These are phyloP conservation scores for Nyctanthes arbortristis DNA, from an alignment of 257 asterid species.

Conservation along the genomic window DNA sequence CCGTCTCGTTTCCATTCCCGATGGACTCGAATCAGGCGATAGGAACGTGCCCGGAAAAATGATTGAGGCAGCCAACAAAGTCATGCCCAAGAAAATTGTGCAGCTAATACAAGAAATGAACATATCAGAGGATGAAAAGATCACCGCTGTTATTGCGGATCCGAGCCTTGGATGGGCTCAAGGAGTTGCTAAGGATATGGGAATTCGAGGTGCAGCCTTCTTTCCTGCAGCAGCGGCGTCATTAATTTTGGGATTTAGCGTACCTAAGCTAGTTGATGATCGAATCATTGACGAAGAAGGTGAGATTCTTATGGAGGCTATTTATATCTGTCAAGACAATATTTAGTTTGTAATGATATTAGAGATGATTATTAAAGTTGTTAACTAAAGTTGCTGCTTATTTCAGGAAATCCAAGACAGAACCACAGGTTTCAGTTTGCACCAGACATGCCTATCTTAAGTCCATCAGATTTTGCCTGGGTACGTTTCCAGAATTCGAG, in stretches of 20 bases:
- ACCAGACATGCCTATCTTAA: slow-evolving; percentile 46
- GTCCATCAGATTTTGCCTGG: slow-evolving; percentile 34
- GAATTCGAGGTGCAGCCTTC: slow-evolving; percentile 47
- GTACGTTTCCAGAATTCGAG: slow-evolving; percentile 23
- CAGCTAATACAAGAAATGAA: slow-evolving; percentile 36
- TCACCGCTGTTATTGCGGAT: slow-evolving; percentile 52
- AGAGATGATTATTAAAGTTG: not conserved
- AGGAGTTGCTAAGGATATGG: slow-evolving; percentile 37
- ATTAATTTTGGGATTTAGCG: slow-evolving; percentile 41
- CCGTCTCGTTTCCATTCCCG: slow-evolving; percentile 41
- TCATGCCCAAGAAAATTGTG: too few species aligned
- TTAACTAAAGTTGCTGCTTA: not conserved
- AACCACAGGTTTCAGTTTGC: slow-evolving; percentile 28
- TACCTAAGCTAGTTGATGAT: slow-evolving; percentile 48
- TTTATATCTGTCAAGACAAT: not conserved
- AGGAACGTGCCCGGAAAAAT: slow-evolving; percentile 40
- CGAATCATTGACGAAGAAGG: slow-evolving; percentile 50
- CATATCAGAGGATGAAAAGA: slow-evolving; percentile 13
- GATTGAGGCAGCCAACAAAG: slow-evolving; percentile 34
- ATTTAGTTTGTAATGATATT: not conserved
- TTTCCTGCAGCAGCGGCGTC: slow-evolving; percentile 57
- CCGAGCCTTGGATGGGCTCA: too few species aligned
- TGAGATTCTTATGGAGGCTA: not conserved
- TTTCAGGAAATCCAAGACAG: slow-evolving; percentile 35
- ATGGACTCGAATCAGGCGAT: too few species aligned